phyloP scores from a whole-genome alignment of 805 yeast genomes.

The Kluyveromyces wickerhamii region DNA sequence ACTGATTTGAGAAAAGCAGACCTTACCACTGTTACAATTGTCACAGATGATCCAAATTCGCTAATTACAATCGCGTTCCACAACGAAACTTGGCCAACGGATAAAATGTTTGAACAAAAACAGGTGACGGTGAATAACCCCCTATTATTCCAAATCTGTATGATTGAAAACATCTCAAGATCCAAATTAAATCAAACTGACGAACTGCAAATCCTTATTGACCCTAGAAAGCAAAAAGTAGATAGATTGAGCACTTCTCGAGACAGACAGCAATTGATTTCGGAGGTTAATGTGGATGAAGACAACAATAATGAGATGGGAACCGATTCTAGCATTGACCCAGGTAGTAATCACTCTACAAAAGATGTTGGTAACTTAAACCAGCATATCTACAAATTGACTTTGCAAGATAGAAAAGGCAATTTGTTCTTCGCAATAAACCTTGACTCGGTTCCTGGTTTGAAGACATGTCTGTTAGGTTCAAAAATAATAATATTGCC shows the following conservation, averaged over 20 bases:
- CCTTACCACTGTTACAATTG: background rate
- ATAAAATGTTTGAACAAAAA: constrained; percentile 13
- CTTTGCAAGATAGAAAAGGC: constrained; percentile 47
- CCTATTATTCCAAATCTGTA: constrained; percentile 47
- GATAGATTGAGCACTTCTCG: constrained; percentile 39
- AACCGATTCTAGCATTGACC: background rate
- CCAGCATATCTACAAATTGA: constrained; percentile 39
- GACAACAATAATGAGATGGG: constrained; percentile 16
- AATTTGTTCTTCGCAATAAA: constrained; percentile 53
- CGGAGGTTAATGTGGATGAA: constrained; percentile 43
- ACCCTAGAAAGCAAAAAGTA: constrained; percentile 51
- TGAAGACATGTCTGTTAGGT: constrained; percentile 46
- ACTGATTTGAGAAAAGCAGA: constrained; percentile 3
- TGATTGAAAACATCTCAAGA: constrained; percentile 44
- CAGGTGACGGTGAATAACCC: constrained; percentile 16
- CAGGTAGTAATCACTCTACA: background rate
- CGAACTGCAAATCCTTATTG: constrained; percentile 41
- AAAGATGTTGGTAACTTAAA: constrained; percentile 1
- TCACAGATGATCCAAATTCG: background rate
- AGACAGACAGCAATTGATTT: constrained; percentile 30
- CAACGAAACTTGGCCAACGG: constrained; percentile 8
- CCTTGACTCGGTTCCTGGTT: constrained; percentile 42
- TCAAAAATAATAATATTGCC: constrained; percentile 45
- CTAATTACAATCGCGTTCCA: constrained; percentile 7
- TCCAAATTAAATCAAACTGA: constrained; percentile 50